These are phyloP conservation scores for Cucumis hystrix DNA, from an alignment of 306 rosid species.

Conservation along the genomic window DNA sequence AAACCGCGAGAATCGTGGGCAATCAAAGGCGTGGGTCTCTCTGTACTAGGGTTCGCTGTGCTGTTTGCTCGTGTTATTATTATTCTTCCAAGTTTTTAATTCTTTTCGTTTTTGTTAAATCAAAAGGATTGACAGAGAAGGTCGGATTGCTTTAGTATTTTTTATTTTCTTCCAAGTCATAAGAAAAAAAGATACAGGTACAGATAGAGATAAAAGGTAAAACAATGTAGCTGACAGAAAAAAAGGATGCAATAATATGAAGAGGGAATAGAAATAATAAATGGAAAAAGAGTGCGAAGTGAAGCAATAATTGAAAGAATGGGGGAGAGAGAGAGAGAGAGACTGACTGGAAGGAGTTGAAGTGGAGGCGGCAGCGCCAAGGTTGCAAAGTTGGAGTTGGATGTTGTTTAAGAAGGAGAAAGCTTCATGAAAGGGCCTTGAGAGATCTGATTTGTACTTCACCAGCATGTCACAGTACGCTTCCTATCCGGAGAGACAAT, in stretches of 20 bases:
- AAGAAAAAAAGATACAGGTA: background rate
- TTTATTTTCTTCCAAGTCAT: background rate
- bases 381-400: background rate
- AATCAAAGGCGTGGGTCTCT: conserved; percentile 8
- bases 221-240: background rate
- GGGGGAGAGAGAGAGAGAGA: background rate
- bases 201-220: background rate
- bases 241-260: background rate
- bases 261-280: background rate
- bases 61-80: background rate
- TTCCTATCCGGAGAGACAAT: conserved; percentile 7
- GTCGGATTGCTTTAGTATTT: background rate
- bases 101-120: background rate
- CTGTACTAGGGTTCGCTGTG: background rate
- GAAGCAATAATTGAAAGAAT: background rate
- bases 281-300: background rate
- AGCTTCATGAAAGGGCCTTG: background rate
- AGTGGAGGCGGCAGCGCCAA: background rate
- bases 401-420: background rate
- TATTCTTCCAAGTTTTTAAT: background rate
- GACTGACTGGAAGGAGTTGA: background rate
- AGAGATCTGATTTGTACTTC: background rate
- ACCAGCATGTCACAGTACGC: conserved; percentile 1
- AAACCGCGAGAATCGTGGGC: conserved; percentile 4
- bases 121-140: background rate